These are phyloP conservation scores for Actinidia chinensis DNA, from an alignment of 179 eudicot species.

Conservation along the genomic window DNA sequence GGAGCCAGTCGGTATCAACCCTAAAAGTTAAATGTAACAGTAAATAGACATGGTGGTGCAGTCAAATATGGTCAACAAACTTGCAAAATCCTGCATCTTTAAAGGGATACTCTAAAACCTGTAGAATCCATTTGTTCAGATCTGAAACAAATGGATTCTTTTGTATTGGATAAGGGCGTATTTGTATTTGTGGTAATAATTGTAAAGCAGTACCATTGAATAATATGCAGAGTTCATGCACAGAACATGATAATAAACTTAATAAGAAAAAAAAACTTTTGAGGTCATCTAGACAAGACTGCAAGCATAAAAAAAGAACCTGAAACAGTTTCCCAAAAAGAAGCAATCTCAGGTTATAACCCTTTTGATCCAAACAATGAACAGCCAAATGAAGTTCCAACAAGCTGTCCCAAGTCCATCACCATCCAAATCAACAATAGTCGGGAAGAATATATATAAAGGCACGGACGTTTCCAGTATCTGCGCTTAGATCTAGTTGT, in stretches of 20 bases:
- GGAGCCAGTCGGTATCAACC: background rate
- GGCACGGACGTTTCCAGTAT: constrained; percentile 79
- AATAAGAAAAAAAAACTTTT: background rate
- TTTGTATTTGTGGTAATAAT: background rate
- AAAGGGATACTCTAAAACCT: background rate
- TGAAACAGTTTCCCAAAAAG: background rate
- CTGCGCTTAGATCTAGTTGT: constrained; percentile 78
- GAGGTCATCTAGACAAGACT: background rate
- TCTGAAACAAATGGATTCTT: background rate
- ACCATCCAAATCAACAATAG: constrained; percentile 89
- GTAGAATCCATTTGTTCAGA: background rate
- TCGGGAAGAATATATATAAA: constrained; percentile 89
- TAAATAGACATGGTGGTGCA: background rate
- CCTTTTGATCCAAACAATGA: constrained; percentile 92
- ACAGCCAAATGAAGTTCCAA: constrained; percentile 95
- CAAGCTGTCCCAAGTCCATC: constrained; percentile 95
- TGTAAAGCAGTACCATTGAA: background rate
- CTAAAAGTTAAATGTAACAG: constrained; percentile 4
- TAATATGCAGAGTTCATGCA: background rate
- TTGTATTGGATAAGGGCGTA: background rate
- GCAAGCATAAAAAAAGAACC: background rate
- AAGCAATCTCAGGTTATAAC: constrained; percentile 39
- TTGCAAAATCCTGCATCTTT: background rate
- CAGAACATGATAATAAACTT: background rate
- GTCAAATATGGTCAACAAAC: background rate